These are phyloP conservation scores for Ophiostoma ulmi DNA, from an alignment of 2,329 filamentous ascomycete genomes.

Conservation along the genomic window DNA sequence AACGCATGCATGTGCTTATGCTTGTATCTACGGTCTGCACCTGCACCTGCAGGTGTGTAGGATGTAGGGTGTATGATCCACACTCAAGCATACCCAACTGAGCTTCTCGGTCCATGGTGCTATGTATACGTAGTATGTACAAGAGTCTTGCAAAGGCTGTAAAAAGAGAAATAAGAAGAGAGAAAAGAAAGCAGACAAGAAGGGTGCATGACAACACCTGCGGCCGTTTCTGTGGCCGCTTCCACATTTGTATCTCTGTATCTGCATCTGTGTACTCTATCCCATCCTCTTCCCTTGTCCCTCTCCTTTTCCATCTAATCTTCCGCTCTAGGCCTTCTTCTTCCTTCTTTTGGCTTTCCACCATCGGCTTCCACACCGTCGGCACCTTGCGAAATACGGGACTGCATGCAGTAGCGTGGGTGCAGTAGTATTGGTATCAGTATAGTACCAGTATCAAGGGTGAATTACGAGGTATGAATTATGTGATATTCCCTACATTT, in stretches of 20 bases:
- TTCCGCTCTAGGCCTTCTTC: neutral
- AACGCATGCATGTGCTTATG: neutral
- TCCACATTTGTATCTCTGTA: neutral
- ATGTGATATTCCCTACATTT: neutral
- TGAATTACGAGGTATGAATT: neutral
- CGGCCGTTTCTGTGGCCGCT: constrained; percentile 27
- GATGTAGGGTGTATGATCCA: neutral
- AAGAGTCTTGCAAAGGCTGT: neutral
- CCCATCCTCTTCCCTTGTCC: no score
- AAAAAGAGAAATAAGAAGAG: neutral
- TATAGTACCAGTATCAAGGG: no score
- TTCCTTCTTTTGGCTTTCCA: neutral
- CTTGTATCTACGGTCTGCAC: neutral
- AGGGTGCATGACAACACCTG: constrained; percentile 23
- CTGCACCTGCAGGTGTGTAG: neutral
- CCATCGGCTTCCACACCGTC: neutral
- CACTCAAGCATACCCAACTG: constrained; percentile 7
- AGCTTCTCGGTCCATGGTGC: no score
- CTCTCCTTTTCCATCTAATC: neutral
- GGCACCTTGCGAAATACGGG: neutral
- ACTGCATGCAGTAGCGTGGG: neutral
- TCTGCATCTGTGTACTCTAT: neutral
- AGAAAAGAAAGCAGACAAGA: neutral
- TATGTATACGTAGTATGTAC: no score
- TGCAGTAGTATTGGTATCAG: no score